phyloP scores from a whole-genome alignment of 257 asterid genomes.

The Jacaranda copaia region DNA sequence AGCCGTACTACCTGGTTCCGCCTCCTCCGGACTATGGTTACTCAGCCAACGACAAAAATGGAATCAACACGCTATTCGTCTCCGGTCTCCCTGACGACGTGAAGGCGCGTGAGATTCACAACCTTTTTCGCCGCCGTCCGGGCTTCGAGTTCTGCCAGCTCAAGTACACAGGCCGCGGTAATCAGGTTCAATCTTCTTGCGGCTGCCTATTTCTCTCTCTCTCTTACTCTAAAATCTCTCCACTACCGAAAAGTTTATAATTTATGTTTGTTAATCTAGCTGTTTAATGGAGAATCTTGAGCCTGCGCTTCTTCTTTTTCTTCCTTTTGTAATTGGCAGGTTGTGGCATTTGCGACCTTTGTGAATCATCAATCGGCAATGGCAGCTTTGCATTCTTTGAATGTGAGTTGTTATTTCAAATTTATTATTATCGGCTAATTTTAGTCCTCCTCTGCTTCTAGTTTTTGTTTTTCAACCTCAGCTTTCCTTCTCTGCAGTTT shows the following conservation, averaged over 20 bases:
- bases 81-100: constrained; percentile 99
- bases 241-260: not conserved
- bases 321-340: constrained; percentile 54
- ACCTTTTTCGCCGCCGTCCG: constrained; percentile 90
- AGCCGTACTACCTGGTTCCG: constrained; percentile 64
- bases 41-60: constrained; percentile 50
- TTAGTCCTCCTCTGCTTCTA: not conserved
- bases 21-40: constrained; percentile 55
- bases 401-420: constrained; percentile 61
- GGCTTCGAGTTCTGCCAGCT: constrained; percentile 95
- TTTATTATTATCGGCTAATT: too few species aligned
- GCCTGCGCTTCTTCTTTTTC: not conserved
- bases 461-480: not conserved
- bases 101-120: constrained; percentile 98
- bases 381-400: constrained; percentile 82
- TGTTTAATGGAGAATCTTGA: not conserved
- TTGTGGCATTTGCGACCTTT: constrained; percentile 97
- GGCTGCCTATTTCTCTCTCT: not conserved
- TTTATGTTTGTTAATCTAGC: not conserved
- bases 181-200: constrained; percentile 65
- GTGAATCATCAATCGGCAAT: constrained; percentile 87
- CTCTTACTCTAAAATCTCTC: not conserved
- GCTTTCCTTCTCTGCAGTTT: too few species aligned
- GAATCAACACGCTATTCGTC: constrained; percentile 83
- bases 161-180: constrained; percentile 95